phyloP scores from a whole-genome alignment of 116 monocot genomes.

The Cymodocea nodosa region DNA sequence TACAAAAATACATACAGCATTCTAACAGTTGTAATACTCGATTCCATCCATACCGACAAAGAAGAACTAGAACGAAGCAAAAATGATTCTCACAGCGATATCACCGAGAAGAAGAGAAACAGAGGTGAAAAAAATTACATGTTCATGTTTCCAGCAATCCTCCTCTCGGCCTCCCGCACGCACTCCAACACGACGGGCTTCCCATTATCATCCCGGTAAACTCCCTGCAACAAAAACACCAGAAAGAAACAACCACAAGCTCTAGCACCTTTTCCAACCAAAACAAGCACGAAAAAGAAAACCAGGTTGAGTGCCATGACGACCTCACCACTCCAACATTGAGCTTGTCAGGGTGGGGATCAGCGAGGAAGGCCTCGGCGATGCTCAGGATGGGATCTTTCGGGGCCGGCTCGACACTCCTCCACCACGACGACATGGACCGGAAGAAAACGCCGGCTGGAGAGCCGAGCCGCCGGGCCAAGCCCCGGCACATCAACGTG shows the following conservation, averaged over 20 bases:
- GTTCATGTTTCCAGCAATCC: constrained; percentile 66
- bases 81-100: no score
- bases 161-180: constrained; percentile 79
- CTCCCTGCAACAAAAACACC: constrained; percentile 54
- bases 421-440: constrained; percentile 55
- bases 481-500: not conserved
- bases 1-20: not conserved
- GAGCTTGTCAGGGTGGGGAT: constrained; percentile 74
- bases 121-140: constrained; percentile 31
- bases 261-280: not conserved
- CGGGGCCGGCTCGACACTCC: constrained; percentile 67
- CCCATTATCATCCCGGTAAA: constrained; percentile 90
- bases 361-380: constrained; percentile 96
- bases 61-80: not conserved
- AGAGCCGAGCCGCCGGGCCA: not conserved
- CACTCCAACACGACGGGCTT: constrained; percentile 95
- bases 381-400: constrained; percentile 96
- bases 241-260: no score
- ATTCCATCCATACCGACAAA: not conserved
- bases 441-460: constrained; percentile 8
- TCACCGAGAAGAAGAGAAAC: no score
- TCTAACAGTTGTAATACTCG: not conserved
- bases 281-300: not conserved
- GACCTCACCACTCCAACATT: constrained; percentile 91
- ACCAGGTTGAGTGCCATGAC: not conserved